A percentile compares a stretch with the other conserved stretches of the same genome.
Conservation (phyloP, 768 basidiomycete species). For the Serendipita sp. region DNA sequence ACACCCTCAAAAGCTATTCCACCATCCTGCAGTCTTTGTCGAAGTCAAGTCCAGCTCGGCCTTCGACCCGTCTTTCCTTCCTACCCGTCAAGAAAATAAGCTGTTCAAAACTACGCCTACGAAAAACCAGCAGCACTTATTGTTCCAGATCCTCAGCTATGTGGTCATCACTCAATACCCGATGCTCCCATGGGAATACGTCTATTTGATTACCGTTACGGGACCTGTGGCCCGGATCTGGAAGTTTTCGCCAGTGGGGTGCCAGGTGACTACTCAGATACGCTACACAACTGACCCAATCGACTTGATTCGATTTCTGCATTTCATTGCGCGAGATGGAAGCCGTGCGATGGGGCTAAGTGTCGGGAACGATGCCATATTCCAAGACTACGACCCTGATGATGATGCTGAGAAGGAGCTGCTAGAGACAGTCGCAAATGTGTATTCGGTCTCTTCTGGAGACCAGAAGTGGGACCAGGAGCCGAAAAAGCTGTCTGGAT, state of each 20-base stretch:
- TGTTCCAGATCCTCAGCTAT: not conserved
- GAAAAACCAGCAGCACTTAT: too few species aligned
- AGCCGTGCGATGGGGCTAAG: not conserved
- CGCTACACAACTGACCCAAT: not conserved
- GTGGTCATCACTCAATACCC: not conserved
- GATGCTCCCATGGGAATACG: not conserved
- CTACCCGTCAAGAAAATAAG: not conserved
- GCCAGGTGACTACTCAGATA: not conserved
- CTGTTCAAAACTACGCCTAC: not conserved
- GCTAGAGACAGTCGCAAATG: not conserved
- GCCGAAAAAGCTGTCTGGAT: not conserved
- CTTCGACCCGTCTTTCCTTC: not conserved
- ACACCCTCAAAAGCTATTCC: not conserved
- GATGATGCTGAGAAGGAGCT: not conserved
- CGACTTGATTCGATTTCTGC: not conserved
- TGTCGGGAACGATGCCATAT: not conserved
- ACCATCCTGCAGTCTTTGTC: not conserved
- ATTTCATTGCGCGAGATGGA: not conserved
- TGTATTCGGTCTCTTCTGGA: not conserved
- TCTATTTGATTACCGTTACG: not conserved
- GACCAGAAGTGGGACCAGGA: not conserved
- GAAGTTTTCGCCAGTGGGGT: not conserved
- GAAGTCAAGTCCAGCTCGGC: not conserved
- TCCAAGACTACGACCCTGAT: not conserved
- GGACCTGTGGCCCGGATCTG: not conserved